These are phyloP conservation scores for Hermanozyma aechmeae DNA, from an alignment of 805 yeast species.

Conservation along the genomic window DNA sequence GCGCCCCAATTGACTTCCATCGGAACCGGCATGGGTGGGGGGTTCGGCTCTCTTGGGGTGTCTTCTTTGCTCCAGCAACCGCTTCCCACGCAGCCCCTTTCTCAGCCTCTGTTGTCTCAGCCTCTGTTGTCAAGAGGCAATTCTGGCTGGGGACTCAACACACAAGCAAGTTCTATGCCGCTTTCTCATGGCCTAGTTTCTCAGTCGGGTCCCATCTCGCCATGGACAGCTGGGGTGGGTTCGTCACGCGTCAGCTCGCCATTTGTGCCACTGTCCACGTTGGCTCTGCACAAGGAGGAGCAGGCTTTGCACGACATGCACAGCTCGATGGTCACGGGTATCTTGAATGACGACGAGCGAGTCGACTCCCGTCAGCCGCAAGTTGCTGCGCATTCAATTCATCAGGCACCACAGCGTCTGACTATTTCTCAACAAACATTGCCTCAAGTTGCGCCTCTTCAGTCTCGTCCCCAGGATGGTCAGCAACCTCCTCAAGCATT, in stretches of 20 bases:
- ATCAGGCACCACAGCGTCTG: no score
- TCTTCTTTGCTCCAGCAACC: slow-evolving; percentile 29
- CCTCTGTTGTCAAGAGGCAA: slow-evolving; percentile 24
- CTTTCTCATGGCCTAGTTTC: no score
- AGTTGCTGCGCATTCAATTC: no score
- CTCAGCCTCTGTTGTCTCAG: no score
- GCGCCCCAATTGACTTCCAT: slow-evolving; percentile 6
- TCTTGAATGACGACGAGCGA: slow-evolving; percentile 25
- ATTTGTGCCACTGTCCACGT: slow-evolving; percentile 17
- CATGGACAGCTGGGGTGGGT: slow-evolving; percentile 28
- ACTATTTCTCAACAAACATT: no score
- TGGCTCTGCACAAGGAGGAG: slow-evolving; percentile 10
- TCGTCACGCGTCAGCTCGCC: slow-evolving; percentile 32
- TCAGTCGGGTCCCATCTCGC: slow-evolving; percentile 33
- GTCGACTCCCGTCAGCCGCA: no score
- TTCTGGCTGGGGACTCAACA: slow-evolving; percentile 33
- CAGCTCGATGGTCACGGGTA: slow-evolving; percentile 31
- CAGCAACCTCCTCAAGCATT: no score
- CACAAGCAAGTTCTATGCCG: slow-evolving; percentile 8
- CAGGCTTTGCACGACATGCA: slow-evolving; percentile 29
- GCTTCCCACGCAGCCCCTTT: slow-evolving; percentile 16
- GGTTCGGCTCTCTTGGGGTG: slow-evolving; percentile 13
- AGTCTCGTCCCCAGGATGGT: no score
- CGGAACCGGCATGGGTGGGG: slow-evolving; percentile 5
- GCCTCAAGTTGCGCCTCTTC: no score